phyloP scores from a whole-genome alignment of 2,329 filamentous ascomycete species.

The Colletotrichum lentis region DNA sequence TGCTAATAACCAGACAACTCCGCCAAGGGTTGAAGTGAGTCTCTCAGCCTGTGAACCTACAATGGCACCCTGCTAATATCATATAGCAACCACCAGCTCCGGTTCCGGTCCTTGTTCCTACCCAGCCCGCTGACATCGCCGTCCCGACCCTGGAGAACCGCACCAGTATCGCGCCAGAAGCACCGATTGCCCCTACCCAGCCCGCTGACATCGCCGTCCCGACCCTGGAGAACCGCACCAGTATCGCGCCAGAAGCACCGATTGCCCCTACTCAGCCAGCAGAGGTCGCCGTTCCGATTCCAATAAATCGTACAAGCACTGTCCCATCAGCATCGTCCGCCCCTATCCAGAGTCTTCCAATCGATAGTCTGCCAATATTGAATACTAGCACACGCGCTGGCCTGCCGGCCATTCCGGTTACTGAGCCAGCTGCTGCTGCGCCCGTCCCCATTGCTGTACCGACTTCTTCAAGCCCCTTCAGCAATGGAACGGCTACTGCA shows the following conservation, averaged over 20 bases:
- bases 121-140: neutral
- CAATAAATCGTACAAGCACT: constrained; percentile 3
- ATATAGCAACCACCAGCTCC: neutral
- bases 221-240: constrained; percentile 11
- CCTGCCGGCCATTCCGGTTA: constrained; percentile 16
- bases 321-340: neutral
- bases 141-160: neutral
- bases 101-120: neutral
- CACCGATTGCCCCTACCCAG: constrained; percentile 12
- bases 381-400: neutral
- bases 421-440: constrained; percentile 12
- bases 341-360: neutral
- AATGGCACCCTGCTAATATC: neutral
- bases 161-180: constrained; percentile 29
- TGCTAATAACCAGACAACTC: constrained; percentile 19
- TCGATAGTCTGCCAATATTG: neutral
- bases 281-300: neutral
- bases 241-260: constrained; percentile 27
- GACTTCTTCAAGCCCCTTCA: neutral
- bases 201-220: neutral
- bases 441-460: constrained; percentile 13
- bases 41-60: neutral
- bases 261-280: constrained; percentile 8
- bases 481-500: neutral
- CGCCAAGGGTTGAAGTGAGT: neutral